Evolutionary conservation across 1,284 basidiomycete genomes (phyloP), one percentile per base, ranked within the genome.

Genomic region (Sparassis latifolia): DNA sequence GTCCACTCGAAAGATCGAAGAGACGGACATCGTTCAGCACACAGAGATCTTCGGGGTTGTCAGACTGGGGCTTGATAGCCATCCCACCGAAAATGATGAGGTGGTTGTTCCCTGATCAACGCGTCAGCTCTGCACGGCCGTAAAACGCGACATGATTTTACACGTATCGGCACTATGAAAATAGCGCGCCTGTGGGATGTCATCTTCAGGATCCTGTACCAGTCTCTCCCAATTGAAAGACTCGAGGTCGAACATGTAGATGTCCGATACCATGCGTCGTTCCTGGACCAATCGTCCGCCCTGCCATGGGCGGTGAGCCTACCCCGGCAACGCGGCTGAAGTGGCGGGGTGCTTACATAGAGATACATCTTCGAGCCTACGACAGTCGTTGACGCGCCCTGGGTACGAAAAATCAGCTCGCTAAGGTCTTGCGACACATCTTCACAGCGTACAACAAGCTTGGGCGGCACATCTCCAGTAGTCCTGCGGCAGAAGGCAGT

Each of bases 71-170:
- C 54, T 81, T 76, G 65, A 89, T 86, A 55, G 87, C 88, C 91
- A 97, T 96, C 20, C 94, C 93, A 29, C 93, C 93, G 63, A 96
- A 96, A 49, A 95, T 77, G 52, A 97, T 84, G 47, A 97, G 76
- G 62, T 90, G 84, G 66, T 89, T 84, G 62, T 88, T 82, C 90
- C 89, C 89, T 92, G 60, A 45, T 52, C 7, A 52, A 44, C 33
- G 52, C 58, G 47, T 66, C 47, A 57, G 58, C 42, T 50, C 47
- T 48, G 12, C 44, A 10, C 29, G 33, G 10, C 40, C 33, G 9
- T 10, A 30, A 28, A 4, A 32, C 31, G 10, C 42, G 33, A 20
- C 10, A 49, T 29, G 43, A 31, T 20, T 82, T 66, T 68, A 87
- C 91, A 96, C 46, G 85, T 73, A 68, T 97, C 93, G 30, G 92